Percentiles rank a stretch among this genome's conserved stretches.
phyloP scores from a whole-genome alignment of 495 filamentous ascomycete species.

The Penicillium paxilli region DNA sequence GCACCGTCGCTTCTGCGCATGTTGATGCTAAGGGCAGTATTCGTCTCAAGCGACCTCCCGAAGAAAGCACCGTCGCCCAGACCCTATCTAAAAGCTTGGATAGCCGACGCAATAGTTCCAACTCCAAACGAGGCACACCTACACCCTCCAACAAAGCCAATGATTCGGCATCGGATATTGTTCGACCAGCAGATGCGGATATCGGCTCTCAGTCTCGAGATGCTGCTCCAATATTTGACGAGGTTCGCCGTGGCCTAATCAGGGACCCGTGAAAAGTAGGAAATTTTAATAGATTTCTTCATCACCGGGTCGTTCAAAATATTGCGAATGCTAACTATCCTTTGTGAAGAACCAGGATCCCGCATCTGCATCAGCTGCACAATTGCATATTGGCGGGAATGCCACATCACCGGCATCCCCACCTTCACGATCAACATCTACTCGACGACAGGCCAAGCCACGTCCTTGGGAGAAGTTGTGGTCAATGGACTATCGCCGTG shows the following conservation, averaged over 20 bases:
- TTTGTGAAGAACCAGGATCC: slow-evolving; percentile 4
- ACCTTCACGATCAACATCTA: slow-evolving; percentile 22
- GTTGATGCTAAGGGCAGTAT: slow-evolving; percentile 80
- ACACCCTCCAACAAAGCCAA: slow-evolving; percentile 34
- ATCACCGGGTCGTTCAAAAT: slow-evolving; percentile 24
- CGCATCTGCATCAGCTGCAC: not conserved
- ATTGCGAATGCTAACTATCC: slow-evolving; percentile 3
- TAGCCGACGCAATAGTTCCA: slow-evolving; percentile 82
- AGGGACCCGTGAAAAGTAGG: slow-evolving; percentile 45
- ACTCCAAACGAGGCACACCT: slow-evolving; percentile 65
- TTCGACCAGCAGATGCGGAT: slow-evolving; percentile 34
- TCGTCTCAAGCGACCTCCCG: slow-evolving; percentile 53
- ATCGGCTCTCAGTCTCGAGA: slow-evolving; percentile 34
- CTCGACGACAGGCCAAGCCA: slow-evolving; percentile 24
- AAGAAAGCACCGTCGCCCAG: slow-evolving; percentile 64
- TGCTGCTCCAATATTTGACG: slow-evolving; percentile 42
- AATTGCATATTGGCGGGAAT: not conserved
- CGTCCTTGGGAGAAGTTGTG: slow-evolving; percentile 56
- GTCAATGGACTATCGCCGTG: slow-evolving; percentile 51
- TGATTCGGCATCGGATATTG: slow-evolving; percentile 39
- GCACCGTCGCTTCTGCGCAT: slow-evolving; percentile 83
- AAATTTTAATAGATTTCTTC: slow-evolving; percentile 9
- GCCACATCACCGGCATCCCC: slow-evolving; percentile 12
- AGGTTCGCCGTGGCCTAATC: slow-evolving; percentile 52
- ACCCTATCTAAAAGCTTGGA: slow-evolving; percentile 85